Conservation (phyloP, 257 asterid genomes). For the Orobanche coerulescens region DNA sequence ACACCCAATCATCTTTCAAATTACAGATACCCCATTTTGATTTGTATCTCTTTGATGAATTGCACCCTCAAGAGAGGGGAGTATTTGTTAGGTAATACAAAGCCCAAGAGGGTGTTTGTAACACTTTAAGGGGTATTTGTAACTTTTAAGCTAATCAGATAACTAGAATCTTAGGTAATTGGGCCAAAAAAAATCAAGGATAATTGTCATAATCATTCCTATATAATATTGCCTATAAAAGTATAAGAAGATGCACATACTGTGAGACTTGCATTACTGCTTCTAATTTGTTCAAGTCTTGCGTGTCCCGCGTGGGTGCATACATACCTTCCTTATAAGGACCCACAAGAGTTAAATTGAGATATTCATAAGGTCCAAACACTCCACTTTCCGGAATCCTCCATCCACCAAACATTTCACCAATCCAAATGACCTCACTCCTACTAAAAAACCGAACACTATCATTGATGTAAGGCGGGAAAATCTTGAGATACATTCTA, state of each 20-base stretch:
- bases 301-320: no score
- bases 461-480: conserved; percentile 42
- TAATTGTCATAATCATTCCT: neutral
- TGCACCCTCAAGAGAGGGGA: no score
- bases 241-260: neutral
- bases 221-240: conserved; percentile 4
- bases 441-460: conserved; percentile 32
- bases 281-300: neutral
- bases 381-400: conserved; percentile 48
- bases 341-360: conserved; percentile 67
- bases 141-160: no score
- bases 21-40: neutral
- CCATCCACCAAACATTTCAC: conserved; percentile 76
- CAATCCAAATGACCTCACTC: conserved; percentile 61
- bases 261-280: neutral
- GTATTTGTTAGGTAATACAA: no score
- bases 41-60: neutral
- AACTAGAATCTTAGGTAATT: no score
- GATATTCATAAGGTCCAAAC: conserved; percentile 91
- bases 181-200: no score
- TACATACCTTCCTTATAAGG: conserved; percentile 56
- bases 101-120: no score
- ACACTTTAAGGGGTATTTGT: neutral
- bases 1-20: neutral
- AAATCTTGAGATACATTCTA: conserved; percentile 64